Base-by-base conservation (phyloP, 2,329 filamentous ascomycete species). In the Hypoxylon sp. region DNA sequence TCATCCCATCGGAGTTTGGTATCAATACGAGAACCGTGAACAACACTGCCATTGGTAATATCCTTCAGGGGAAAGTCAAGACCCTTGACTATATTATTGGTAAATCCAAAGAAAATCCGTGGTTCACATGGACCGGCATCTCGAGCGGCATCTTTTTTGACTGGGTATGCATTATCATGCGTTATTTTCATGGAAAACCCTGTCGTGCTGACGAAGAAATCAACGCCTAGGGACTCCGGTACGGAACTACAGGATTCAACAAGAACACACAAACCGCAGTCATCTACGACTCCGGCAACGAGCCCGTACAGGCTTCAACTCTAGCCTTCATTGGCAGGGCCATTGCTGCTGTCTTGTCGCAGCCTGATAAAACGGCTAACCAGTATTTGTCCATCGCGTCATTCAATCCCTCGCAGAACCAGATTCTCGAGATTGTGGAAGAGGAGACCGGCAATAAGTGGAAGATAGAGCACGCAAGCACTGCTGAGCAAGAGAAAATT, bases 141-240 rank as follows among this genome's bases (percentile, higher is more conserved):
- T 83, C 87, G 2, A 85, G 80, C 7, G 87, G 88, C 0, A 79
- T 85, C 1, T 88, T 91, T 76, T 89, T 91, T 74, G 89, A 91
- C 73, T 87, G 84, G 86, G 82, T 84, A 74, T 21, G 71, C 9
- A 14, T n/a, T 34, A 2, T 21, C 32, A 21, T 7, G 14, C 48
- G 21, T 13, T 9, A 3, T 48, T 14, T 2, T 19, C 14, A 2
- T 30, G 5, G 13, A 1, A 28, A 10, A 11, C 14, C 9, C 17
- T 5, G 32, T 21, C 30, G 5, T 25, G 23, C 36, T 63, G 38
- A 56, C 17, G 25, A 34, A 13, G 5, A 21, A 3, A 21, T 30
- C 49, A 14, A 17, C n/a, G 13, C 17, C 17, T 67, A 82, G 83
- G 83, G 83, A 13, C 79, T 90, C 41, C 77, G 75, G 11, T 75